Evolutionary conservation across 2,329 filamentous ascomycete species (phyloP).

Genomic region (Paecilomyces formosus): DNA sequence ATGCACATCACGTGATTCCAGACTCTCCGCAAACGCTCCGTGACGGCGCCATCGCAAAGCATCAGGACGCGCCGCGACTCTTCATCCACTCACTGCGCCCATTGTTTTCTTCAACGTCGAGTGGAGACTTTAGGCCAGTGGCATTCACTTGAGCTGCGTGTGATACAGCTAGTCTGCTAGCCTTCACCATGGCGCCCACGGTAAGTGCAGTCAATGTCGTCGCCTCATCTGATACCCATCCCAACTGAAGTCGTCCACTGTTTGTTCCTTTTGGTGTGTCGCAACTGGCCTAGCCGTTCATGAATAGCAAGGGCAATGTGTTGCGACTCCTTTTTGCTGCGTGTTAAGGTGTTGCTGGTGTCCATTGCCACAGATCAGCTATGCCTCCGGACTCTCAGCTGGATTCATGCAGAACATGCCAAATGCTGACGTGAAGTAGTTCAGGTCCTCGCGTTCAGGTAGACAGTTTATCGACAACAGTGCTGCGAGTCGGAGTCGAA

Average conservation of each 20-base stretch:
- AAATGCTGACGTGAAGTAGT: conserved; percentile 31
- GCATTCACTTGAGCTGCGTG: neutral
- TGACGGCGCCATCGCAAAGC: neutral
- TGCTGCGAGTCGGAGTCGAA: conserved; percentile 29
- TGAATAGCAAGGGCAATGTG: neutral
- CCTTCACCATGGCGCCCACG: conserved; percentile 7
- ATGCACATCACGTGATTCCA: neutral
- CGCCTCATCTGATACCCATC: neutral
- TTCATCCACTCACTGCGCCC: neutral
- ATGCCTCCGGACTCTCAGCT: neutral
- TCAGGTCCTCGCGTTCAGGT: conserved; percentile 50
- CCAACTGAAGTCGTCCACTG: neutral
- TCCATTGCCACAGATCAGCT: neutral
- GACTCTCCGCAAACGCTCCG: neutral
- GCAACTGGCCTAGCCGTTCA: neutral
- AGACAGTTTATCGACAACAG: conserved; percentile 48
- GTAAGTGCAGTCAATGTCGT: conserved; percentile 3
- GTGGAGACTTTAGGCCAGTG: neutral
- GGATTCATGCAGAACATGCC: neutral
- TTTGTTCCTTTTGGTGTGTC: neutral
- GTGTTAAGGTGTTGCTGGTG: neutral
- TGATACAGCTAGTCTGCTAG: neutral
- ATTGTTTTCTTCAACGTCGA: neutral
- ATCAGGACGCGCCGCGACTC: neutral
- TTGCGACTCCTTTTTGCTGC: neutral